Percentiles rank a stretch among this genome's conserved stretches.
Evolutionary conservation across 1,284 basidiomycete species (phyloP).

Genomic region (Moesziomyces aphidis): DNA sequence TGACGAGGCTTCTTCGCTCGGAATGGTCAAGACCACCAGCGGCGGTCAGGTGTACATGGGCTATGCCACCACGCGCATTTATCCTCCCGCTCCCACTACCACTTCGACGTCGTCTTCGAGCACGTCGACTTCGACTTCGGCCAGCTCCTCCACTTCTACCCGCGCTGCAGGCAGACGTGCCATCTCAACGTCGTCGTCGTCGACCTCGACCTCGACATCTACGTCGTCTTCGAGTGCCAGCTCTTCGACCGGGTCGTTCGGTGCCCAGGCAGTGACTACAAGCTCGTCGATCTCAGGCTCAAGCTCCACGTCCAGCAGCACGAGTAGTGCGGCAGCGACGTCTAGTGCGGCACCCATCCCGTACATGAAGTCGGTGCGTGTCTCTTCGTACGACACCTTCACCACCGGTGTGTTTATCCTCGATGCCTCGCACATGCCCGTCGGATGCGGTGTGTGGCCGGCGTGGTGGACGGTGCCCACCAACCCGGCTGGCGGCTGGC

Average conservation of each 20-base stretch:
- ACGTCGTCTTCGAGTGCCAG: neutral
- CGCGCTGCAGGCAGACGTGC: neutral
- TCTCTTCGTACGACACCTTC: slow-evolving; percentile 48
- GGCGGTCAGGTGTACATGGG: slow-evolving; percentile 45
- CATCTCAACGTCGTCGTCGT: slow-evolving; percentile 2
- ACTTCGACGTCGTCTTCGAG: slow-evolving; percentile 10
- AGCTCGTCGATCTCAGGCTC: slow-evolving; percentile 1
- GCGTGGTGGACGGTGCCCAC: slow-evolving; percentile 58
- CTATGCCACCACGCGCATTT: slow-evolving; percentile 49
- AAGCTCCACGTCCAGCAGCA: neutral
- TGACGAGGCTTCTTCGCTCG: slow-evolving; percentile 26
- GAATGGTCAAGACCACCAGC: slow-evolving; percentile 37
- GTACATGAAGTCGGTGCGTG: slow-evolving; percentile 46
- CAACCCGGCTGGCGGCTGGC: slow-evolving; percentile 50
- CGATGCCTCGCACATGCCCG: slow-evolving; percentile 48
- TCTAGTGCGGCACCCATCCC: slow-evolving; percentile 21
- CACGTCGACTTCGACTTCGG: slow-evolving; percentile 5
- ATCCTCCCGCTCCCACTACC: slow-evolving; percentile 18
- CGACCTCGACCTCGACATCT: slow-evolving; percentile 3
- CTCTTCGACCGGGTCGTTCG: slow-evolving; percentile 1
- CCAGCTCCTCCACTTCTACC: slow-evolving; percentile 6
- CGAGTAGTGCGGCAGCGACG: slow-evolving; percentile 5
- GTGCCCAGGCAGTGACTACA: neutral
- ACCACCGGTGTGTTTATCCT: slow-evolving; percentile 54
- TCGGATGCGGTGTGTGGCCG: slow-evolving; percentile 60